Percentiles rank a stretch among this genome's conserved stretches.
These are phyloP conservation scores for Botrytis pseudocinerea DNA, from an alignment of 2,329 filamentous ascomycete genomes.

Conservation along the genomic window DNA sequence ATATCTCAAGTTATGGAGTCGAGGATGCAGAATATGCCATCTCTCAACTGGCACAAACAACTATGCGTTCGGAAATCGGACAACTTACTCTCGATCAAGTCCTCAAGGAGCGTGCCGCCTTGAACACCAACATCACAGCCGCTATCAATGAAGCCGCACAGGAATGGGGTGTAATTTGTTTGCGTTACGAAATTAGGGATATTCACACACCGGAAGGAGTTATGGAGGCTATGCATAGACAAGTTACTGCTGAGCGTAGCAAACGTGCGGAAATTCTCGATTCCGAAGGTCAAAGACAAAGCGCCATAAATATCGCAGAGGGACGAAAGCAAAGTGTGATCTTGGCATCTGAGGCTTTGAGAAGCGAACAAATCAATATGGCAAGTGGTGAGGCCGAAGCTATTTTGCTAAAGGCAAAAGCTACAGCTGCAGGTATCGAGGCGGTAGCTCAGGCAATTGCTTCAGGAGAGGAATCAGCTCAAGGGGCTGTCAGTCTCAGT, in stretches of 20 bases:
- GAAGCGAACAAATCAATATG: conserved; percentile 88
- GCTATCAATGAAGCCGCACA: conserved; percentile 98
- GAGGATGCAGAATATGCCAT: conserved; percentile 99
- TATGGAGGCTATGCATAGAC: conserved; percentile 96
- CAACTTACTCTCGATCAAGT: conserved; percentile 96
- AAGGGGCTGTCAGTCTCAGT: conserved; percentile 79
- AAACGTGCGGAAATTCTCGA: conserved; percentile 98
- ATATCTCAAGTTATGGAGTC: conserved; percentile 75
- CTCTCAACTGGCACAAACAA: conserved; percentile 95
- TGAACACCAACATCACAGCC: conserved; percentile 98
- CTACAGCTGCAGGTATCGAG: conserved; percentile 86
- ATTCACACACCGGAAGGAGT: conserved; percentile 94
- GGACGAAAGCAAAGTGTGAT: conserved; percentile 97
- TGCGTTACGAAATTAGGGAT: conserved; percentile 97
- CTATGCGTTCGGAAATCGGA: conserved; percentile 98
- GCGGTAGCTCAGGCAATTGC: conserved; percentile 76
- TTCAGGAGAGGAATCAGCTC: conserved; percentile 71
- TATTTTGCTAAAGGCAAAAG: conserved; percentile 79
- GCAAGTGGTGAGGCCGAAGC: conserved; percentile 93
- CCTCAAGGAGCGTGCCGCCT: conserved; percentile 90
- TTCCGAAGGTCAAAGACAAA: conserved; percentile 94
- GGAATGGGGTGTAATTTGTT: conserved; percentile 93
- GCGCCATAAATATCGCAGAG: conserved; percentile 98
- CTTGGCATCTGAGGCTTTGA: conserved; percentile 87
- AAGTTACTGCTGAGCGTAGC: conserved; percentile 94